Base-by-base conservation (phyloP, 306 rosid species). In the Amphicarpaea edgeworthii region DNA sequence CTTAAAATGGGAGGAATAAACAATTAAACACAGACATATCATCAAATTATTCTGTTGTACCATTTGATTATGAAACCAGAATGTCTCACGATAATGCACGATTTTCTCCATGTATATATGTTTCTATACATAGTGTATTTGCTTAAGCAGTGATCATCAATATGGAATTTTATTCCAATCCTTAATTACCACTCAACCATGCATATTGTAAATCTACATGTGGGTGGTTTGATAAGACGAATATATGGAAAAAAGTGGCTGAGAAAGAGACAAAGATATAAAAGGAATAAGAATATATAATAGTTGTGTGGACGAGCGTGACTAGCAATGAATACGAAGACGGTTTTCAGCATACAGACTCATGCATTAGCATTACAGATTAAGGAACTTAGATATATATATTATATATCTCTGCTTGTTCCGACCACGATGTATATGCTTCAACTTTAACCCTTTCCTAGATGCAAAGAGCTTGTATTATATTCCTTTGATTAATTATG, bases 311-410 rank as follows among this genome's bases (percentile, higher is more conserved):
- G 75, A 42, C 40, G 69, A 20, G 73, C 37, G 49, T 61, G 76
- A 53, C 60, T 17, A 53, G 8, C 11, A 42, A 55, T 54, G 67
- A 50, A 81, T 72, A 68, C 83, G 83, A 68, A 50, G 83, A 53
- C 87, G 87, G 60, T 81, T 77, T 75, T 69, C 34, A 70, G 81
- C 87, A 73, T 77, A 55, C 74, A 58, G 50, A 30, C 6, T 45
- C 68, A 41, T 43, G 32, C 49, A 54, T 70, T 55, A 20, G 32
- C 49, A 54, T 70, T 55, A 20, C 53, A 72, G n/a, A 58, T 58
- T 65, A 84, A 67, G 72, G 77, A 43, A 76, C 82, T 15, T 15
- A 68, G 51, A 68, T 38, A 73, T 15, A 68, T 43, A 68, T 38
- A 73, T 24, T 41, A 41, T 72, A 57, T 45, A n/a, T 59, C 78